Percentiles rank a stretch among this genome's conserved stretches.
Conservation (phyloP, 192 early-diverging fungal species). For the Coemansia javaensis region DNA sequence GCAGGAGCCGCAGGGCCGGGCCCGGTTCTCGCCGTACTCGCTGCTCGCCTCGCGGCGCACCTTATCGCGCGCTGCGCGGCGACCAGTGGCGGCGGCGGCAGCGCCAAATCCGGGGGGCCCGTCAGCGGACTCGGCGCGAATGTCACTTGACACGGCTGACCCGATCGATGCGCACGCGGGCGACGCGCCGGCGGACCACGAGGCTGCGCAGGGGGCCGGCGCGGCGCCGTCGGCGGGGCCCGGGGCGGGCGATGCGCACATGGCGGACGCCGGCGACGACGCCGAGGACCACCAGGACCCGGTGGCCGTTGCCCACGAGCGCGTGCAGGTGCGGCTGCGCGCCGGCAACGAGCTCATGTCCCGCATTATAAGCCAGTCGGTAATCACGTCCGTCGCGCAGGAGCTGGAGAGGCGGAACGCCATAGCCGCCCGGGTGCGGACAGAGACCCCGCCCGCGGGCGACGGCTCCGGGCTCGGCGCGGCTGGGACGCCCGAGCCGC, state of each 20-base stretch:
- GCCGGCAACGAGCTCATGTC: conserved; percentile 34
- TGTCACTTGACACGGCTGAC: neutral
- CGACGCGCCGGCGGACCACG: too few species aligned
- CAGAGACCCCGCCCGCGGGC: too few species aligned
- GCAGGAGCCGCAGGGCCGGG: neutral
- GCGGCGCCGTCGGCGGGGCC: neutral
- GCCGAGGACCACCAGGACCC: neutral
- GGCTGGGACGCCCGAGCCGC: neutral
- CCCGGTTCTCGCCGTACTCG: neutral
- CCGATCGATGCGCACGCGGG: neutral
- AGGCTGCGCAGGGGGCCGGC: neutral
- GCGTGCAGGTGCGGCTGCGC: neutral
- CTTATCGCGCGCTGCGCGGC: too few species aligned
- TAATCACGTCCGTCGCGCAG: conserved; percentile 24
- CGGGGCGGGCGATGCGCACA: neutral
- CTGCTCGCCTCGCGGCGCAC: neutral
- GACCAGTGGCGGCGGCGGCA: too few species aligned
- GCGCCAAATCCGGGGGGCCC: too few species aligned
- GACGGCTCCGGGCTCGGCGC: too few species aligned
- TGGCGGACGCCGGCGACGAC: neutral
- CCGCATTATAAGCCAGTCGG: conserved; percentile 32
- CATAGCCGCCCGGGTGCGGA: too few species aligned
- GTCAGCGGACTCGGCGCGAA: neutral
- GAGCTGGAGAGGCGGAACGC: conserved; percentile 17
- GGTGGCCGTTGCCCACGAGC: neutral